Evolutionary conservation across 2,329 filamentous ascomycete species (phyloP), one percentile per base, ranked within the genome.

Genomic region (Zymoseptoria ardabiliae): DNA sequence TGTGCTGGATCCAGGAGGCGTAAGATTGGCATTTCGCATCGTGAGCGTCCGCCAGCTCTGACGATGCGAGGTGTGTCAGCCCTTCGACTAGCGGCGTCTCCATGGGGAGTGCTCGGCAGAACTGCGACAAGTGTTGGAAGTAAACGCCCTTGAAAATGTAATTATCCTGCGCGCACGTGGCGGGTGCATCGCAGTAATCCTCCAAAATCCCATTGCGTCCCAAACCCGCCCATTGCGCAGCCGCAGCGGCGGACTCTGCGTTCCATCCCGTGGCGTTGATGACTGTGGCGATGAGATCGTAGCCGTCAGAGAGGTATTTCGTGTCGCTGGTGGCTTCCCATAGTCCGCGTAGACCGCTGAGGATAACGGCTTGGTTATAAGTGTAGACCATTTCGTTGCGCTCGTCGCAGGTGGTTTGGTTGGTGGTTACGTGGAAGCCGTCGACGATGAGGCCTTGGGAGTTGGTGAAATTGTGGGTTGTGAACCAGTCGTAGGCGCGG

Each of bases 121-220:
- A 97, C 1, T 85, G 77, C 0, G 86, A 82, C 0, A 97, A 78
- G 70, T 97, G 93, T 70, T 96, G 89, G 76, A 96, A 96, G 79
- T 93, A 97, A 59, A 97, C 94, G 25, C 90, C 90, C 72, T 97
- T 97, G 82, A 97, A 97, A 0, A 90, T 91, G 69, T 96, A 91
- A 0, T 82, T 82, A 67, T 97, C 84, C 71, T 97, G 91, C 11
- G 85, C 91, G 73, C 93, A 97, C 53, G 78, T 82, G 3, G 84
- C 90, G 13, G 77, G 77, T 2, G 86, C 84, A 71, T 97, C 93
- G 70, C 93, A 97, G 41, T 81, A 76, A 53, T 97, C 93, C 71
- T 96, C 91, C 50, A 97, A 75, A 25, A 97, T 82, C 1, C 93
- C 93, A 19, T 82, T 82, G 4, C 88, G 83, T 23, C 92, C 92